These are phyloP conservation scores for Albophoma yamanashiensis DNA, from an alignment of 2,329 filamentous ascomycete genomes.

Conservation along the genomic window DNA sequence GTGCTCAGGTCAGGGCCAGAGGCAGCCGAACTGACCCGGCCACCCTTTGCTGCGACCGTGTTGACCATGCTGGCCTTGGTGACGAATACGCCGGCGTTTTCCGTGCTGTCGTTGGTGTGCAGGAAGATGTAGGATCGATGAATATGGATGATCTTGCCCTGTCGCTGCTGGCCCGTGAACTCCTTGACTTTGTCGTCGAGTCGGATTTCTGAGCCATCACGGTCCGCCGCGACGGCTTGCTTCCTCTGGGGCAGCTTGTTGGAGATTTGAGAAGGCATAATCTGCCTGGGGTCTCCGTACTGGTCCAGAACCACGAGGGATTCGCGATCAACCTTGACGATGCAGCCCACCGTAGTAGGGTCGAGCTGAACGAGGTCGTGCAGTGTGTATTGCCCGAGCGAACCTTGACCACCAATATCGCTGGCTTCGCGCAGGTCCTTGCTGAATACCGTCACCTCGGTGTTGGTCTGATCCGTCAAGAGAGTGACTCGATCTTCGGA, in stretches of 20 bases:
- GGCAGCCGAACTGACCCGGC: constrained; percentile 52
- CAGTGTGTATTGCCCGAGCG: constrained; percentile 79
- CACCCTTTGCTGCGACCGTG: constrained; percentile 90
- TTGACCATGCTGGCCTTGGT: constrained; percentile 75
- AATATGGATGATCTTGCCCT: constrained; percentile 87
- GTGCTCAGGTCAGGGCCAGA: constrained; percentile 70
- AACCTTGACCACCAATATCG: constrained; percentile 78
- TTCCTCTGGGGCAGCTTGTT: constrained; percentile 78
- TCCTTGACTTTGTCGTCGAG: constrained; percentile 90
- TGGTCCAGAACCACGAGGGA: constrained; percentile 86
- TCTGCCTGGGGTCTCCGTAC: constrained; percentile 68
- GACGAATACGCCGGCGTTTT: constrained; percentile 86
- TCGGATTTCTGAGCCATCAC: constrained; percentile 86
- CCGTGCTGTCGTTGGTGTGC: constrained; percentile 70
- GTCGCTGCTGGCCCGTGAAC: constrained; percentile 70
- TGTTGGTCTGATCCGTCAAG: constrained; percentile 83
- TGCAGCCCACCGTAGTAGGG: constrained; percentile 80
- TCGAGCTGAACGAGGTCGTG: constrained; percentile 93
- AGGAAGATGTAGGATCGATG: constrained; percentile 88
- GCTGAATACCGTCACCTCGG: constrained; percentile 95
- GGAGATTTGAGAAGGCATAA: constrained; percentile 84
- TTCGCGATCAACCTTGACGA: constrained; percentile 92
- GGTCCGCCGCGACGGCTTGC: constrained; percentile 81
- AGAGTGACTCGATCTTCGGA: constrained; percentile 87
- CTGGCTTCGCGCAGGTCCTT: constrained; percentile 91